phyloP scores from a whole-genome alignment of 148 eudicot genomes.

The Rhododendron ferrugineum region DNA sequence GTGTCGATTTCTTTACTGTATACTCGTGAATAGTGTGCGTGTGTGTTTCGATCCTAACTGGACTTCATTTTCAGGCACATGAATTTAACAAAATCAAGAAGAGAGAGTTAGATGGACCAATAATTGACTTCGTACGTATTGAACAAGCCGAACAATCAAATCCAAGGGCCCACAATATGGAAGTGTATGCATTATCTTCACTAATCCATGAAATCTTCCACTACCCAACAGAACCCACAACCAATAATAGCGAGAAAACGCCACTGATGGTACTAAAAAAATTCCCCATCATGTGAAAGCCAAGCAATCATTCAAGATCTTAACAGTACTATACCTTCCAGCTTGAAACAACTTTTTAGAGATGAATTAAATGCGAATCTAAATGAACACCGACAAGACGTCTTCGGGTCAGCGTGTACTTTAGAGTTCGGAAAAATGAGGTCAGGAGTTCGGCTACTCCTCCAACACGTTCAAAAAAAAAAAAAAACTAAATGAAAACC shows the following conservation, averaged over 20 bases:
- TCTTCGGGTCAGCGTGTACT: too few species aligned
- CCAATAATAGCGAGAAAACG: background rate
- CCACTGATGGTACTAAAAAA: background rate
- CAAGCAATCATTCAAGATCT: background rate
- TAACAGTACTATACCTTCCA: background rate
- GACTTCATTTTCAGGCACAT: conserved; percentile 1
- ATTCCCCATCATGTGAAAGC: background rate
- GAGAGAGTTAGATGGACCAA: background rate
- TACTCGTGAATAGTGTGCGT: too few species aligned
- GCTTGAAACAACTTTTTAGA: background rate
- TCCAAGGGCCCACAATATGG: background rate
- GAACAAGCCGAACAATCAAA: background rate
- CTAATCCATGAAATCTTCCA: background rate
- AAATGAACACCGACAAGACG: background rate
- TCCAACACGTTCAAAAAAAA: too few species aligned
- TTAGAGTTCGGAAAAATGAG: too few species aligned
- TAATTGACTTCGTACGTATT: background rate
- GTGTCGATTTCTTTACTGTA: too few species aligned
- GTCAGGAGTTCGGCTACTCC: too few species aligned
- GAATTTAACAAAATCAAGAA: background rate
- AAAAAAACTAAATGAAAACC: background rate
- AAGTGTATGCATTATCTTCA: background rate
- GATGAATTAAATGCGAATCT: background rate
- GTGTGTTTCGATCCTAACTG: too few species aligned
- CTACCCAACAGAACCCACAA: background rate